A percentile compares a stretch with the other conserved stretches of the same genome.
Conservation (phyloP, 805 yeast species). For the Cyberlindnera nakhonratchasimensis region DNA sequence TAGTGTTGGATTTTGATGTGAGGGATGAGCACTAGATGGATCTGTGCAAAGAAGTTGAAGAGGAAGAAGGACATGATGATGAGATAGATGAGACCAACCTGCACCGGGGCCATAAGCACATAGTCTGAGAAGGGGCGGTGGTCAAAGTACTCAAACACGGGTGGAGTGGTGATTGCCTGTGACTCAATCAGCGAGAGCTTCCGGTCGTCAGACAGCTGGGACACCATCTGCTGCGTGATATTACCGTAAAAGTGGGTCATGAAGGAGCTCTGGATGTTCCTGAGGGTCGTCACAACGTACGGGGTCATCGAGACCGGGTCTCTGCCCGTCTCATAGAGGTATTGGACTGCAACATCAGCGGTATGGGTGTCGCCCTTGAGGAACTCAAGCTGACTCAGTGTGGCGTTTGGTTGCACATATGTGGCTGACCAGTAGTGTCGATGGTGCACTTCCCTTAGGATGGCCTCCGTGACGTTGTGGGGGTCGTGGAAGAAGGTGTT, state of each 20-base stretch:
- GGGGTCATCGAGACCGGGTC: slow-evolving; percentile 49
- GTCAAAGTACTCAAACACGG: slow-evolving; percentile 39
- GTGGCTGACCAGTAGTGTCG: slow-evolving; percentile 64
- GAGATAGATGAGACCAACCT: slow-evolving; percentile 71
- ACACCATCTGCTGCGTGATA: slow-evolving; percentile 30
- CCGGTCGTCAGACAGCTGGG: slow-evolving; percentile 27
- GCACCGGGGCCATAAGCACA: slow-evolving; percentile 61
- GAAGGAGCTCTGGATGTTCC: slow-evolving; percentile 34
- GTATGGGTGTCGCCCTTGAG: slow-evolving; percentile 12
- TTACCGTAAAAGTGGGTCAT: slow-evolving; percentile 16
- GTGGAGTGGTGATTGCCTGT: slow-evolving; percentile 27
- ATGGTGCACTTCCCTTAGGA: slow-evolving; percentile 44
- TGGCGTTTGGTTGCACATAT: slow-evolving; percentile 42
- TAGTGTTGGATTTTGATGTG: slow-evolving; percentile 43
- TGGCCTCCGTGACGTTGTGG: slow-evolving; percentile 33
- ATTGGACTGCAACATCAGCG: slow-evolving; percentile 40
- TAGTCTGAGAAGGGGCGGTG: slow-evolving; percentile 47
- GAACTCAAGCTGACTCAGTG: slow-evolving; percentile 10
- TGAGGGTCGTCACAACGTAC: slow-evolving; percentile 44
- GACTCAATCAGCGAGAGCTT: slow-evolving; percentile 22
- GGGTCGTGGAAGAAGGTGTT: slow-evolving; percentile 21
- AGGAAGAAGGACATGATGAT: slow-evolving; percentile 73
- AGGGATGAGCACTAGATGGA: slow-evolving; percentile 49
- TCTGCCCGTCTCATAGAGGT: slow-evolving; percentile 59
- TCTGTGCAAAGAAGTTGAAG: slow-evolving; percentile 51